These are phyloP conservation scores for Phylloporus arenicola DNA, from an alignment of 768 basidiomycete genomes.

Conservation along the genomic window DNA sequence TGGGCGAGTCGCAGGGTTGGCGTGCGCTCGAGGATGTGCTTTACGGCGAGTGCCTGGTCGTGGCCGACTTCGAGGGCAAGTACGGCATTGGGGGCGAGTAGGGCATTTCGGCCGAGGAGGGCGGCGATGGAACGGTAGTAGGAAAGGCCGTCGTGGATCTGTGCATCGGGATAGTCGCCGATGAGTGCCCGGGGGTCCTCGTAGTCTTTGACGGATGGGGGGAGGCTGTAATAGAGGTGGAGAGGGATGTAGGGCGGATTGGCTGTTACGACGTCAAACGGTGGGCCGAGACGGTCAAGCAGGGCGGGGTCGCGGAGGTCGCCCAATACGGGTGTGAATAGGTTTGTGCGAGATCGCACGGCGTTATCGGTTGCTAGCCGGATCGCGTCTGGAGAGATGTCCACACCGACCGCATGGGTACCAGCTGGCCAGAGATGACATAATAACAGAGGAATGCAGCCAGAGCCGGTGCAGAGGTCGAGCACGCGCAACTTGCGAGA, in stretches of 20 bases:
- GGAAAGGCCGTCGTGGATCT: constrained; percentile 45
- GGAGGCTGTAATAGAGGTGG: constrained; percentile 56
- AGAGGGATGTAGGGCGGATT: constrained; percentile 86
- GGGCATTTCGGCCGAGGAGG: constrained; percentile 45
- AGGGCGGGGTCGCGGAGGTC: constrained; percentile 35
- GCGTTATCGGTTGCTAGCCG: constrained; percentile 45
- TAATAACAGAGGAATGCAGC: constrained; percentile 86
- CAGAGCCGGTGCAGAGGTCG: constrained; percentile 92
- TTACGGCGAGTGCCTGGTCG: constrained; percentile 61
- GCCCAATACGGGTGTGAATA: constrained; percentile 38
- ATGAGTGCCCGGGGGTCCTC: constrained; percentile 82
- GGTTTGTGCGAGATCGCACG: constrained; percentile 18
- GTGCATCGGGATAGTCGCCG: constrained; percentile 52
- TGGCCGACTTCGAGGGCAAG: constrained; percentile 80
- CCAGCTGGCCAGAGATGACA: constrained; percentile 58
- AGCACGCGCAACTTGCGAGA: constrained; percentile 44
- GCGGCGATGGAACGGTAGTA: constrained; percentile 71
- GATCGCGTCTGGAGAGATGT: constrained; percentile 59
- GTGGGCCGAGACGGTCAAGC: constrained; percentile 31
- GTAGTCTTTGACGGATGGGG: constrained; percentile 63
- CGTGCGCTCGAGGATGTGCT: constrained; percentile 47
- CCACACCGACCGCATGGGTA: constrained; percentile 56
- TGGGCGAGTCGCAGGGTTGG: constrained; percentile 28
- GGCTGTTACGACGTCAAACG: constrained; percentile 75
- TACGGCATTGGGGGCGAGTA: constrained; percentile 49